phyloP scores from a whole-genome alignment of 495 filamentous ascomycete genomes.

The Evernia prunastri region DNA sequence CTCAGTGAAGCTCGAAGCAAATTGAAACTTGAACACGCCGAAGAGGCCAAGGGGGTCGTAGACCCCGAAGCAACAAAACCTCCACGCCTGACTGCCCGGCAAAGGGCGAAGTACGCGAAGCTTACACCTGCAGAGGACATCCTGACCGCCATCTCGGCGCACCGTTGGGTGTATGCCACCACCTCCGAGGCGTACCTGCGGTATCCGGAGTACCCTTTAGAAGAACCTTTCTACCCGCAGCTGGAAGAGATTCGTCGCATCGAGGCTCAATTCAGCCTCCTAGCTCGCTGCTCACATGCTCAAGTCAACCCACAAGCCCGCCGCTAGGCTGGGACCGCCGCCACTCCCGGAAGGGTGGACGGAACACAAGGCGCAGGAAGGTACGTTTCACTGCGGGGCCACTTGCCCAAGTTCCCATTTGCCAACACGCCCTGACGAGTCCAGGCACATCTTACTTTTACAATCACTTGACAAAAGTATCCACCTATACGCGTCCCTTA shows the following conservation, averaged over 20 bases:
- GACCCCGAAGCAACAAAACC: background rate
- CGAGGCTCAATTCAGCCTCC: background rate
- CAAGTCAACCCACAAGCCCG: conserved; percentile 56
- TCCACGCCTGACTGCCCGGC: background rate
- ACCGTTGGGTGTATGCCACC: background rate
- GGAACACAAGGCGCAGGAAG: conserved; percentile 85
- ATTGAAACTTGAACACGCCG: background rate
- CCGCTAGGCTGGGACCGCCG: conserved; percentile 30
- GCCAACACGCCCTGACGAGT: conserved; percentile 4
- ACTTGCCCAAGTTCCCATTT: conserved; percentile 4
- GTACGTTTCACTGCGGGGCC: conserved; percentile 34
- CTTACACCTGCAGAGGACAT: background rate
- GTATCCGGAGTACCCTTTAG: background rate
- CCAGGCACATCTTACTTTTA: conserved; percentile 83
- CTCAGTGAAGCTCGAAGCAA: background rate
- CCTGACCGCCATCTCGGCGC: background rate
- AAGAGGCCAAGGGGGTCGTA: background rate
- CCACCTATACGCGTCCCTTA: conserved; percentile 72
- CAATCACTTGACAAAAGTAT: conserved; percentile 76
- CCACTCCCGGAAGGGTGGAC: conserved; percentile 80
- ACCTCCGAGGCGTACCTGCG: background rate
- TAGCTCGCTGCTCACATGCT: conserved; percentile 39
- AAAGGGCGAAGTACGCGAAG: background rate
- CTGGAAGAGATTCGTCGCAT: background rate
- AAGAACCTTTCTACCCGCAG: background rate